Evolutionary conservation across 257 asterid species (phyloP), one percentile per base, ranked within the genome.

Genomic region (Perilla frutescens): DNA sequence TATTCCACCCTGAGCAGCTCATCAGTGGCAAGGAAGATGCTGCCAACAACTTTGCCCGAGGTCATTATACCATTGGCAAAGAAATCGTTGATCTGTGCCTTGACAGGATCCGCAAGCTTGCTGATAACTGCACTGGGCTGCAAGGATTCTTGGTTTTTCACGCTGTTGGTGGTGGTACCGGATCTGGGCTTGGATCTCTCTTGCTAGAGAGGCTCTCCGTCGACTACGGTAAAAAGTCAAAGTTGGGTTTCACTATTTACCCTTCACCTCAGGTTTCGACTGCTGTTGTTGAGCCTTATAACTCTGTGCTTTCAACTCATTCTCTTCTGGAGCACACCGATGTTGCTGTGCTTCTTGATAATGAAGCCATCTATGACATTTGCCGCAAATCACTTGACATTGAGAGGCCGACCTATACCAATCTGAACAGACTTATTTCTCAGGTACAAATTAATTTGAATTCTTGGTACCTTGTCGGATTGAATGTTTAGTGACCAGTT

Each of bases 161-260:
- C 26, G 98, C 98, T 15, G 98, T 92, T 7, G 98, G 98, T n/a
- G 98, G 98, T 49, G 98, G 98, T 5, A 92, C 98, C 10, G 98
- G 98, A 60, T 92, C 98, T 20, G 98, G 98, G 0, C 89, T 92
- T 41, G 98, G 98, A 55, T 92, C 98, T 39, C 86, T 92, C 8
- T 60, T 92, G 78, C 89, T 92, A 0, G 98, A 92, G 86, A 88
- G 98, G 86, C 94, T 92, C 5, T 92, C 98, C 1, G 98, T 92
- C 6, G 98, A 92, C 56, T 92, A 92, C 4, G 98, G 98, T 7
- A 92, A 92, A 81, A 92, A 90, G 34, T 92, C 98, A 0, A 92
- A 92, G 86, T 65, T 92, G 29, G 98, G 98, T 12, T 92, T 92
- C 75, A 92, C 98, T 9, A 92, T 92, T 1, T 92, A 92, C 79